These are phyloP conservation scores for Piper longum DNA, from an alignment of 164 flowering plant species.

Conservation along the genomic window DNA sequence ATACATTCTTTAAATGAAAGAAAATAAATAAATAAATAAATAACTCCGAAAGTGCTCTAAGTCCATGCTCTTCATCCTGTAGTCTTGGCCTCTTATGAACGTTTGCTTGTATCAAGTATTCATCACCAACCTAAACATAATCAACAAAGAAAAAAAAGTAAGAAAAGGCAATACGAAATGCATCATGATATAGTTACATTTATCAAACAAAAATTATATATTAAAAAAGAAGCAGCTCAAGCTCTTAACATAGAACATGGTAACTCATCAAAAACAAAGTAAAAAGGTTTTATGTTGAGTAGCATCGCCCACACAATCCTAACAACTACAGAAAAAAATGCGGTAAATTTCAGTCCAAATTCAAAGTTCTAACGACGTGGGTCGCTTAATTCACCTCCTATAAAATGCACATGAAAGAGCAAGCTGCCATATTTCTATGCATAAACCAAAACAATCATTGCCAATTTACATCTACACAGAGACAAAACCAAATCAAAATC, in stretches of 20 bases:
- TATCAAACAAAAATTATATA: neutral
- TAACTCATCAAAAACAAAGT: neutral
- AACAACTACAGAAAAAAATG: no score
- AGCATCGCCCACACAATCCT: no score
- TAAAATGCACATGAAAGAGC: no score
- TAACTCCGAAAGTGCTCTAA: conserved; percentile 47
- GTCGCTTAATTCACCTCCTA: no score
- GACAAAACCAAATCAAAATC: neutral
- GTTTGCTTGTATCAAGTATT: conserved; percentile 79
- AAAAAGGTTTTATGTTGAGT: no score
- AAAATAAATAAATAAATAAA: neutral
- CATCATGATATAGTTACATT: neutral
- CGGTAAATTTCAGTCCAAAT: no score
- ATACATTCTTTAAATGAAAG: neutral
- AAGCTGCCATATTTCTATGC: no score
- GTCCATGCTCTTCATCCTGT: conserved; percentile 32
- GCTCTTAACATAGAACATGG: neutral
- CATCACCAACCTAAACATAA: conserved; percentile 50
- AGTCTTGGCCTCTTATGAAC: conserved; percentile 68
- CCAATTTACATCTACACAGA: no score
- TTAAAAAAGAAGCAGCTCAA: neutral
- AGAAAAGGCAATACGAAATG: neutral
- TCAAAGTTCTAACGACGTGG: no score
- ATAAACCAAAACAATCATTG: no score
- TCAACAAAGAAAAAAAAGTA: neutral